A percentile compares a stretch with the other conserved stretches of the same genome.
These are phyloP conservation scores for Thielaviopsis populi DNA, from an alignment of 2,329 filamentous ascomycete species.

Conservation along the genomic window DNA sequence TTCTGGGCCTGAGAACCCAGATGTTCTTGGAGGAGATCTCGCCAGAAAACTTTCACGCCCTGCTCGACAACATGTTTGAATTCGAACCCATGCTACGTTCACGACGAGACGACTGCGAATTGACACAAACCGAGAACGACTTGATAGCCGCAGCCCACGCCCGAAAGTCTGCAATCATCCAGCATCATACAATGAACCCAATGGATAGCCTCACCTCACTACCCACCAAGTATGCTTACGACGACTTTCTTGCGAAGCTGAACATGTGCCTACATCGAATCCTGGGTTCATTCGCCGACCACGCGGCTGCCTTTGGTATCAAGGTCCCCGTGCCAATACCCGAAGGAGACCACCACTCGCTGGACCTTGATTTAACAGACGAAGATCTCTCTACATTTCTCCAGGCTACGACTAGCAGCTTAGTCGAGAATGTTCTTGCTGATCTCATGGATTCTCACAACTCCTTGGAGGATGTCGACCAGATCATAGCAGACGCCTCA, in stretches of 20 bases:
- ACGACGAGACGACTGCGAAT: conserved; percentile 10
- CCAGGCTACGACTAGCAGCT: conserved; percentile 28
- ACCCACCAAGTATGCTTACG: conserved; percentile 5
- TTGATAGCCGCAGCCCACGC: conserved; percentile 13
- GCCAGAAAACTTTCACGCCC: conserved; percentile 3
- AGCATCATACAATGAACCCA: conserved; percentile 11
- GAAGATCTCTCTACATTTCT: conserved; percentile 30
- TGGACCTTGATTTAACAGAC: conserved; percentile 22
- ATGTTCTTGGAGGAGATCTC: conserved; percentile 15
- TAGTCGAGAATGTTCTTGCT: conserved; percentile 29
- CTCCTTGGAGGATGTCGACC: conserved; percentile 17
- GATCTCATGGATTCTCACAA: conserved; percentile 19
- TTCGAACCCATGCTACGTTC: conserved; percentile 10
- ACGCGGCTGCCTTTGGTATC: conserved; percentile 26
- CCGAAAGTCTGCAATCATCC: conserved; percentile 12
- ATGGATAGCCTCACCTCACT: not conserved
- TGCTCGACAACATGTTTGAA: conserved; percentile 16
- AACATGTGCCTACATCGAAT: conserved; percentile 24
- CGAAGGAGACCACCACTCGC: conserved; percentile 21
- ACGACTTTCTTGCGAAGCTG: conserved; percentile 23
- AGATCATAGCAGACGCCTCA: conserved; percentile 14
- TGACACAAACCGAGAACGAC: conserved; percentile 14
- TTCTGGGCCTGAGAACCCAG: conserved; percentile 15
- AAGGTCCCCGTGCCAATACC: conserved; percentile 22
- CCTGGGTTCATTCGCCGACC: conserved; percentile 24